Base-by-base conservation (phyloP, 176 grass and related monocot genomes). In the Oryza longistaminata region DNA sequence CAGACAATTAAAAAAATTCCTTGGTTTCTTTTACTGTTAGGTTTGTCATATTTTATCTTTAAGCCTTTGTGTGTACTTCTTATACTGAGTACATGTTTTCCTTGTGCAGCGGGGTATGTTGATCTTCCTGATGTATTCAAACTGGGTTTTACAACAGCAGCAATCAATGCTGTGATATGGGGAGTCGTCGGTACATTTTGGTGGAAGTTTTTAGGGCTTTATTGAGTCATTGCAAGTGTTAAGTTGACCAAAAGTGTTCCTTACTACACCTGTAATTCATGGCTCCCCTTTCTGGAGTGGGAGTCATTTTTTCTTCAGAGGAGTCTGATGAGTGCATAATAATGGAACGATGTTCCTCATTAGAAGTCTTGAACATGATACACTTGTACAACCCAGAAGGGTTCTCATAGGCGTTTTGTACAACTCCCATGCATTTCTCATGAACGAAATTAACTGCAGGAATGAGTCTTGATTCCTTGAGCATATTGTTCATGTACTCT, bases 191-290 rank as follows among this genome's bases (percentile, higher is more conserved):
- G 96, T 71, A 64, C 90, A 14, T 85, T 99, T 37, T 99, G 96
- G 96, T 99, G 96, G 93, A 96, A 99, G 85, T 96, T 92, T 87
- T 91, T 99, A 88, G 88, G 96, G 17, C 93, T 99, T 84, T 98
- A 98, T 66, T 99, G 86, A 96, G 17, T 79, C 0, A 5, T 6
- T 68, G 39, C 43, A 44, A 44, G 25, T 81, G 29, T 74, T 70
- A 70, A 50, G 61, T 90, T 73, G 71, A 82, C 29, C 8, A 34
- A 77, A 77, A 48, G 70, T 39, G 31, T 67, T 82, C 73, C 69
- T 55, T 72, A 17, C 21, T 44, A 9, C 71, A 77, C 86, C 42
- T 24, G 44, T 87, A 64, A 81, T 33, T 49, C 43, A 37, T 82
- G 58, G 72, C 52, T 68, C 37, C 19, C 61, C 25, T 12, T 74